These are phyloP conservation scores for Botrytis paeoniae DNA, from an alignment of 2,329 filamentous ascomycete species.

Conservation along the genomic window DNA sequence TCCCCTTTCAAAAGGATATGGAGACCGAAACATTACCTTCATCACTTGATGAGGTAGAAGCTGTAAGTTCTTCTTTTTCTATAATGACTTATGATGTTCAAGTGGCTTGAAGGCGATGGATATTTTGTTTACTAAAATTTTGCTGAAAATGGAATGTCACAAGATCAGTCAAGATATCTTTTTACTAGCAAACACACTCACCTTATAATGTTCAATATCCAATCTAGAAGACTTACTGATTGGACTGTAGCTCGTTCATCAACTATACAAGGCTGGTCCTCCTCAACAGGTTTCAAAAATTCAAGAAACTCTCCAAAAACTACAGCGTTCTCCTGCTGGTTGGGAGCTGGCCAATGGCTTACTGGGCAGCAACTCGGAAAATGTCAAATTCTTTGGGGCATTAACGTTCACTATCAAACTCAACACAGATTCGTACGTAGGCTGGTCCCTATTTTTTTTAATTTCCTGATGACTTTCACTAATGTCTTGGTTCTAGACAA, in stretches of 20 bases:
- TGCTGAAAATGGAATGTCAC: neutral
- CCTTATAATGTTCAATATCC: neutral
- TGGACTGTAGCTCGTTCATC: slow-evolving; percentile 44
- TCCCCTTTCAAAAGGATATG: slow-evolving; percentile 7
- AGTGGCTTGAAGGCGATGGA: neutral
- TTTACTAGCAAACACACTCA: neutral
- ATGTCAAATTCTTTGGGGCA: slow-evolving; percentile 88
- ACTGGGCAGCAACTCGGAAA: slow-evolving; percentile 63
- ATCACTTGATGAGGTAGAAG: slow-evolving; percentile 36
- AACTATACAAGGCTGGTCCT: slow-evolving; percentile 47
- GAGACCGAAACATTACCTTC: slow-evolving; percentile 29
- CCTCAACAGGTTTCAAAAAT: slow-evolving; percentile 47
- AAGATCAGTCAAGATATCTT: neutral
- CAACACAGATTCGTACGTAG: slow-evolving; percentile 78
- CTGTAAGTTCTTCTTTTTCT: slow-evolving; percentile 27
- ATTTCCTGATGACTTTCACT: slow-evolving; percentile 16
- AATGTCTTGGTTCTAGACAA: slow-evolving; percentile 37
- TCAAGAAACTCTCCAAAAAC: slow-evolving; percentile 71
- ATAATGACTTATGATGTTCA: neutral
- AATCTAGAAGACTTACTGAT: neutral
- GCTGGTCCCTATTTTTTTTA: slow-evolving; percentile 24
- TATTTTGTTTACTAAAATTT: neutral
- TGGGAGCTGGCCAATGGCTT: slow-evolving; percentile 84
- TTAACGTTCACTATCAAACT: slow-evolving; percentile 92
- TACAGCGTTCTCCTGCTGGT: slow-evolving; percentile 77